phyloP scores from a whole-genome alignment of 2,329 filamentous ascomycete genomes.

The Reticulascus tulasneorum region DNA sequence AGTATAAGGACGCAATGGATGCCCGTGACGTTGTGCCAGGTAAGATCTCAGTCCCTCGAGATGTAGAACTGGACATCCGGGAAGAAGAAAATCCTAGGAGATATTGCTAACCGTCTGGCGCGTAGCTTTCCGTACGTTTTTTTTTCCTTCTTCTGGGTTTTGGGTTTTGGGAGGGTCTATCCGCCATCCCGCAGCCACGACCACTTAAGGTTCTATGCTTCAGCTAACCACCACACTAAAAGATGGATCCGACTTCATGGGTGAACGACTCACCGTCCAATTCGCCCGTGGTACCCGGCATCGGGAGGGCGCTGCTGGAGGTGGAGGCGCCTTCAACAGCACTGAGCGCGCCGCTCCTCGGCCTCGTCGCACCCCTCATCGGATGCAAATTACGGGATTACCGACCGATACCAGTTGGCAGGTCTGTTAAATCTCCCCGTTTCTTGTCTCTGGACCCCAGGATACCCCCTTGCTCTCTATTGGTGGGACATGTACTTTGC shows the following conservation, averaged over 20 bases:
- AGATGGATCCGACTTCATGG: slow-evolving; percentile 99
- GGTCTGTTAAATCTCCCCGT: slow-evolving; percentile 76
- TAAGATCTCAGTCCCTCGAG: slow-evolving; percentile 53
- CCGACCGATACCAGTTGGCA: slow-evolving; percentile 99
- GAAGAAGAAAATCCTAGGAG: no score
- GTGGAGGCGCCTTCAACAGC: slow-evolving; percentile 42
- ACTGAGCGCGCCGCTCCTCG: slow-evolving; percentile 63
- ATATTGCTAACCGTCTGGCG: slow-evolving; percentile 6
- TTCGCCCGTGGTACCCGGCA: slow-evolving; percentile 83
- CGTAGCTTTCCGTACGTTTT: slow-evolving; percentile 58
- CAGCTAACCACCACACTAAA: slow-evolving; percentile 20
- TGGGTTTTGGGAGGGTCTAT: not conserved
- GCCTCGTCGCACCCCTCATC: slow-evolving; percentile 88
- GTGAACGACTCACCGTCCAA: slow-evolving; percentile 93
- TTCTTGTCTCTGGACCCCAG: slow-evolving; percentile 45
- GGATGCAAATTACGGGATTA: slow-evolving; percentile 97
- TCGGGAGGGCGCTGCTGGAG: slow-evolving; percentile 35
- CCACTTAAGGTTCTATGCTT: slow-evolving; percentile 14
- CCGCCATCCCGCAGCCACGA: not conserved
- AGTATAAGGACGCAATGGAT: slow-evolving; percentile 98
- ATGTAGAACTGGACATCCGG: no score
- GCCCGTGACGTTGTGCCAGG: slow-evolving; percentile 97
- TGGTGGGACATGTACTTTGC: slow-evolving; percentile 12
- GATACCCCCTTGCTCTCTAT: slow-evolving; percentile 20
- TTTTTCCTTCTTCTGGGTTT: not conserved